Percentiles rank a stretch among this genome's conserved stretches.
These are phyloP conservation scores for Trebouxia sp. DNA, from an alignment of 139 green algal species.

Conservation along the genomic window DNA sequence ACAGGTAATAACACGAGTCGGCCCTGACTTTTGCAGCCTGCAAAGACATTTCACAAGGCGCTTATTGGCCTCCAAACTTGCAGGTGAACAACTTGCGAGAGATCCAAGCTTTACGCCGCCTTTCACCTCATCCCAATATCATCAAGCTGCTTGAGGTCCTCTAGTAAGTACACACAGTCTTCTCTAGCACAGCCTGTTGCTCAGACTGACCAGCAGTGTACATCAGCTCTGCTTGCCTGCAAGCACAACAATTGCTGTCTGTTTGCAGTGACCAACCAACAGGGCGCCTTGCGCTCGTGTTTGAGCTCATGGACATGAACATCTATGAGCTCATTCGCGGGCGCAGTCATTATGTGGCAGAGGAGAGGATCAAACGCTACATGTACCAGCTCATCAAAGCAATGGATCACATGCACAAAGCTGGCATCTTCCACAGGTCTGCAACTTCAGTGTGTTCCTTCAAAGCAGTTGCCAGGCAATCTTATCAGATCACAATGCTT, in stretches of 20 bases:
- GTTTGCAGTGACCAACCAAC: conserved; percentile 77
- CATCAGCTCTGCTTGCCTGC: no score
- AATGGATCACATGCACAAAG: conserved; percentile 90
- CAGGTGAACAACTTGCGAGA: conserved; percentile 84
- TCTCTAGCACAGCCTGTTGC: no score
- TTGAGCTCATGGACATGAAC: conserved; percentile 88
- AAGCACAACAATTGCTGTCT: conserved; percentile 1
- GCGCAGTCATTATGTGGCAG: conserved; percentile 79
- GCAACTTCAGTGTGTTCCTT: conserved; percentile 74
- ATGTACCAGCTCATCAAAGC: conserved; percentile 89
- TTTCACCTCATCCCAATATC: conserved; percentile 82
- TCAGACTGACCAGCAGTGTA: no score
- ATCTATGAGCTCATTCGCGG: conserved; percentile 82
- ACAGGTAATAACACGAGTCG: no score
- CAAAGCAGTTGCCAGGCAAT: no score
- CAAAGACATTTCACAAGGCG: neutral
- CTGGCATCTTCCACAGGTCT: conserved; percentile 83
- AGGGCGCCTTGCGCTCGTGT: conserved; percentile 83
- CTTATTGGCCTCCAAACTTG: neutral
- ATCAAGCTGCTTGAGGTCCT: conserved; percentile 87
- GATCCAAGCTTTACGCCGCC: conserved; percentile 80
- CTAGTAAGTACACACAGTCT: conserved; percentile 64
- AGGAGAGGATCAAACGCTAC: conserved; percentile 76
- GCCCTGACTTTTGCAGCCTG: neutral
- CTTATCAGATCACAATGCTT: no score